phyloP scores from a whole-genome alignment of 192 early-diverging fungal species.

The Backusella psychrophila region DNA sequence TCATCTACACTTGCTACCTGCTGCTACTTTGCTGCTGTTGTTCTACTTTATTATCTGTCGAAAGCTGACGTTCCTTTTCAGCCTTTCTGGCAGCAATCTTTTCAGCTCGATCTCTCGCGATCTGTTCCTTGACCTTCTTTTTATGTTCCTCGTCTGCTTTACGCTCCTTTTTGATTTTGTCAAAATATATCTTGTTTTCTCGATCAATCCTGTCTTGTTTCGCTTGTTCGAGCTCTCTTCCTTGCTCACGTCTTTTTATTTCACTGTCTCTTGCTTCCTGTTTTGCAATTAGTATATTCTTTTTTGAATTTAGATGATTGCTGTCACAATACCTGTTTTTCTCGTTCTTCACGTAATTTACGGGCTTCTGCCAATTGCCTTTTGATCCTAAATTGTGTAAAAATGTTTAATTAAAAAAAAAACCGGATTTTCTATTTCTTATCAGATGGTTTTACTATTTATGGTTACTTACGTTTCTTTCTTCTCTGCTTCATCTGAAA shows the following conservation, averaged over 20 bases:
- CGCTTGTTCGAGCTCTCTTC: slow-evolving; percentile 13
- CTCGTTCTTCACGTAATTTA: slow-evolving; percentile 1
- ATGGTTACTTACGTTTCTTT: slow-evolving; percentile 5
- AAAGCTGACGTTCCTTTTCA: background rate
- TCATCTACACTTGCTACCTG: background rate
- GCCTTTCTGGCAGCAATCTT: slow-evolving; percentile 5
- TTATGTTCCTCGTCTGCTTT: slow-evolving; percentile 24
- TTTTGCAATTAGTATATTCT: background rate
- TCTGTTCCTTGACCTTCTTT: slow-evolving; percentile 27
- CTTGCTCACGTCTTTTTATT: slow-evolving; percentile 26
- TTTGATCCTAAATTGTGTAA: background rate
- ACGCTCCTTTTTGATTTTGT: slow-evolving; percentile 27
- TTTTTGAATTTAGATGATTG: background rate
- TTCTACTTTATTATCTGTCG: background rate
- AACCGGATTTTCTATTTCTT: background rate
- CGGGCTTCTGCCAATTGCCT: slow-evolving; percentile 1
- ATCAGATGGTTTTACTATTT: background rate
- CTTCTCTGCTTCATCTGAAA: background rate
- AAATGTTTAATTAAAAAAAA: background rate
- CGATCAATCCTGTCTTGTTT: slow-evolving; percentile 12
- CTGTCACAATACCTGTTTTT: background rate
- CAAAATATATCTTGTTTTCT: slow-evolving; percentile 25
- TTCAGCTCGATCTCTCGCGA: slow-evolving; percentile 29
- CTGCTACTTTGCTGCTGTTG: background rate
- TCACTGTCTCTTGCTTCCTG: slow-evolving; percentile 23